Percentiles rank a stretch among this genome's conserved stretches.
Evolutionary conservation across 78 protist species (phyloP).

Genomic region (Dictyostelium citrinum): DNA sequence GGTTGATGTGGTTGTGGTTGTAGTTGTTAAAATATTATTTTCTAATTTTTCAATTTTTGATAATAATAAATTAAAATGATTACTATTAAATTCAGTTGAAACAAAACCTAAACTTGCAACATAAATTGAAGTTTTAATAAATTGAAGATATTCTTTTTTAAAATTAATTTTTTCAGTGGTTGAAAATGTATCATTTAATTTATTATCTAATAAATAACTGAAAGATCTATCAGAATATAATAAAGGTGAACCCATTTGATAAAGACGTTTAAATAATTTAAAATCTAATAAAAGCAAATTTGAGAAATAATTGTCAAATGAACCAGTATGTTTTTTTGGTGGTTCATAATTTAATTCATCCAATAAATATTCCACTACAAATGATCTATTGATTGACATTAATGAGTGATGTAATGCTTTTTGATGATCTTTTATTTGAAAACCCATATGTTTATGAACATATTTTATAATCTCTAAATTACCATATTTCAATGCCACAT

Average conservation of each 20-base stretch:
- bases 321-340: not conserved
- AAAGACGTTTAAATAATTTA: not conserved
- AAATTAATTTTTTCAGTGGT: not conserved
- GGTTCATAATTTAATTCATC: not conserved
- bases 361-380: not conserved
- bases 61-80: not conserved
- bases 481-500: not conserved
- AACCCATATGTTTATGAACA: not conserved
- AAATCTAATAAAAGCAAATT: not conserved
- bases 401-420: not conserved
- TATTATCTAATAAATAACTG: not conserved
- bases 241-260: not conserved
- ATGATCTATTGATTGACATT: not conserved
- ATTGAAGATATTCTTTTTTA: not conserved
- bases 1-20: too few species aligned
- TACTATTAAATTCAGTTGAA: too few species aligned
- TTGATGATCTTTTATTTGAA: not conserved
- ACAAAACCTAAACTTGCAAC: not conserved
- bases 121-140: not conserved
- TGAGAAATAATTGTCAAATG: not conserved
- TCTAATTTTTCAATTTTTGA: not conserved
- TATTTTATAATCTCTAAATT: not conserved
- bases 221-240: not conserved
- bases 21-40: not conserved
- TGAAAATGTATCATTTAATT: not conserved